These are phyloP conservation scores for Rhipidocladum racemiflorum DNA, from an alignment of 176 grass and related monocot genomes.

Conservation along the genomic window DNA sequence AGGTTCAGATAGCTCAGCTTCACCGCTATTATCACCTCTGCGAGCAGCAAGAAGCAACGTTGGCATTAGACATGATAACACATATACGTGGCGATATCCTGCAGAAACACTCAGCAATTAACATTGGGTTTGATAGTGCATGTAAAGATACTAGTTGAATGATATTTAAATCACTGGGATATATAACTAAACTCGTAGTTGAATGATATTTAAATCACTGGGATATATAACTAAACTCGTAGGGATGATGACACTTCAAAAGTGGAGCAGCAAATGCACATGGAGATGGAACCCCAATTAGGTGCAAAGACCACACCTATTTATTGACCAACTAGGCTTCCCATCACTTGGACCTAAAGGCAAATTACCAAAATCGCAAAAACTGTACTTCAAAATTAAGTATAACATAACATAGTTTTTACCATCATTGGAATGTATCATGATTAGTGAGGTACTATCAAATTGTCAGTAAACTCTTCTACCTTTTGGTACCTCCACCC, in stretches of 20 bases:
- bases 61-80: not conserved
- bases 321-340: not conserved
- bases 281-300: constrained; percentile 23
- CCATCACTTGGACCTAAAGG: not conserved
- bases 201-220: not conserved
- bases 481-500: too few species aligned
- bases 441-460: too few species aligned
- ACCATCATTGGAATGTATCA: too few species aligned
- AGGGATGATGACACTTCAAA: not conserved
- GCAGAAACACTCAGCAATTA: not conserved
- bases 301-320: not conserved
- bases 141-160: not conserved
- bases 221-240: not conserved
- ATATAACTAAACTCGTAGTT: not conserved
- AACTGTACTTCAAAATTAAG: not conserved
- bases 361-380: not conserved
- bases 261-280: constrained; percentile 6
- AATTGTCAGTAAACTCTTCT: too few species aligned
- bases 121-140: not conserved
- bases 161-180: not conserved
- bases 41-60: not conserved
- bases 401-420: not conserved
- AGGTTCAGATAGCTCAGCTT: not conserved
- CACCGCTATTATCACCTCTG: not conserved
- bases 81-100: not conserved